Conservation (phyloP, 768 basidiomycete species). For the Mycena galopus region DNA sequence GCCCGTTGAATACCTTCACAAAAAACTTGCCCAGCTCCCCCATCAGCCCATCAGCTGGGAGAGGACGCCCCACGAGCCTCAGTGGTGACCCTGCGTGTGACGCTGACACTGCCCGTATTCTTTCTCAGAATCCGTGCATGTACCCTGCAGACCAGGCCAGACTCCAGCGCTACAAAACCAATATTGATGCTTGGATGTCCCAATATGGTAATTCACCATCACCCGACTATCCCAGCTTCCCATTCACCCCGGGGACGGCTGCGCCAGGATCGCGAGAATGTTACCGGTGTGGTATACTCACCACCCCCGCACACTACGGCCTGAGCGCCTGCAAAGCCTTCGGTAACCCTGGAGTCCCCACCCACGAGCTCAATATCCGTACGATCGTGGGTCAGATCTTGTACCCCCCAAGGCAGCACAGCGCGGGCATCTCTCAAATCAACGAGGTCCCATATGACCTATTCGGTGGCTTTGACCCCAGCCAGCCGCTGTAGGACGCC, state of each 20-base stretch:
- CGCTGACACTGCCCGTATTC: not conserved
- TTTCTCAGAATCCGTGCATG: not conserved
- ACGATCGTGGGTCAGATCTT: not conserved
- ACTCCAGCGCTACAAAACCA: not conserved
- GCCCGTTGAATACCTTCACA: not conserved
- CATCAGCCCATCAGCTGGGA: not conserved
- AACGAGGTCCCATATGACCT: conserved; percentile 19
- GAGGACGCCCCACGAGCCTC: not conserved
- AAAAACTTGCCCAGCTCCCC: not conserved
- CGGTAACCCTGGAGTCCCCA: not conserved
- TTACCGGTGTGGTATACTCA: conserved; percentile 16
- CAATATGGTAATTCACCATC: not conserved
- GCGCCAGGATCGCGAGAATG: conserved; percentile 16
- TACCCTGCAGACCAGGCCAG: conserved; percentile 11
- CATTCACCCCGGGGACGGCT: conserved; percentile 12
- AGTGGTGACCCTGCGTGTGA: conserved; percentile 16
- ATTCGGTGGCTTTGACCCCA: conserved; percentile 10
- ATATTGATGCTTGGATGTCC: conserved; percentile 9
- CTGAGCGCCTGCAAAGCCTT: not conserved
- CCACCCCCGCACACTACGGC: conserved; percentile 11
- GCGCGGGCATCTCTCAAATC: conserved; percentile 3
- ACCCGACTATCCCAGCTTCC: conserved; percentile 8
- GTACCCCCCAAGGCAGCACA: not conserved
- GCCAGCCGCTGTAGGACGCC: conserved; percentile 2
- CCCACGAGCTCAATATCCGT: conserved; percentile 6